Percentiles rank a stretch among this genome's conserved stretches.
Evolutionary conservation across 2,329 filamentous ascomycete genomes (phyloP).

Genomic region (Aspergillus neoniger): DNA sequence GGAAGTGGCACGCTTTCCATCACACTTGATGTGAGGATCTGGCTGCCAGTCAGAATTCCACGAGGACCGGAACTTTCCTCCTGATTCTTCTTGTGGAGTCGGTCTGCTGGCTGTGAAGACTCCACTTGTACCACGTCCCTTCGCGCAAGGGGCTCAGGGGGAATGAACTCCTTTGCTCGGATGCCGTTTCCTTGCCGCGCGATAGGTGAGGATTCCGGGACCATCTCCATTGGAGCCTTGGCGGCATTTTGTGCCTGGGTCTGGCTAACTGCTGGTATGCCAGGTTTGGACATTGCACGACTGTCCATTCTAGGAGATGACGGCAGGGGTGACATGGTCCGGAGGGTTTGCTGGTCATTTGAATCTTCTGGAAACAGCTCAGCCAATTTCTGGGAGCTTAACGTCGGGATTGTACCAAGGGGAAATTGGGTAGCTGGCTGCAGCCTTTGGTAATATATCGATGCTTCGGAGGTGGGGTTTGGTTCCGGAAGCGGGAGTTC

Average conservation of each 20-base stretch:
- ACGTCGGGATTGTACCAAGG: conserved; percentile 36
- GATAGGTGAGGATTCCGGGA: conserved; percentile 45
- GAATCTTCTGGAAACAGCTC: conserved; percentile 41
- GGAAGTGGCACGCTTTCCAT: conserved; percentile 49
- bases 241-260: conserved; percentile 22
- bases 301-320: conserved; percentile 8
- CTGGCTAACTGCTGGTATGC: conserved; percentile 10
- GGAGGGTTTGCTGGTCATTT: conserved; percentile 18
- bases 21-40: conserved; percentile 44
- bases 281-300: conserved; percentile 8
- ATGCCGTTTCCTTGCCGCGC: conserved; percentile 20
- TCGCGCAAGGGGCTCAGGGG: conserved; percentile 24
- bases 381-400: conserved; percentile 40
- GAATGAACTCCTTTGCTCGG: conserved; percentile 12
- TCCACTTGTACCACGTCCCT: conserved; percentile 42
- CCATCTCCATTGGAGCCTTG: conserved; percentile 33
- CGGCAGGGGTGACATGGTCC: conserved; percentile 11
- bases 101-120: conserved; percentile 43
- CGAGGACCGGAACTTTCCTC: conserved; percentile 19
- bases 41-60: conserved; percentile 35
- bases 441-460: conserved; percentile 40
- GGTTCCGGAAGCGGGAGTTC: conserved; percentile 27
- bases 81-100: conserved; percentile 17
- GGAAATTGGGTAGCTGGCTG: conserved; percentile 41
- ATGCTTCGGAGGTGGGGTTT: conserved; percentile 38